phyloP scores from a whole-genome alignment of 2,329 filamentous ascomycete species.

The Sporothrix luriei region DNA sequence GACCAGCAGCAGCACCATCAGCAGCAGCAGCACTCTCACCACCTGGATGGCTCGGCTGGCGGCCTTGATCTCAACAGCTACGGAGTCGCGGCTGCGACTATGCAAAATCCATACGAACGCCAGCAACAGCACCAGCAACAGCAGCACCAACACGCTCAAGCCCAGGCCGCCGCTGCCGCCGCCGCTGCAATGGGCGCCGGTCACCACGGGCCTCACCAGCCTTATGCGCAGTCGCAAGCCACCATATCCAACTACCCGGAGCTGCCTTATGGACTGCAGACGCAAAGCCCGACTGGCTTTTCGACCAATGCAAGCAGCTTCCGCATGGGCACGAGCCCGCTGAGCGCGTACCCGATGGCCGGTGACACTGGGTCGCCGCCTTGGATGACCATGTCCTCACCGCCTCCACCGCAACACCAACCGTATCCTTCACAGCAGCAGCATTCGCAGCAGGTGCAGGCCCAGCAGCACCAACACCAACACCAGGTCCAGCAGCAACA shows the following conservation, averaged over 20 bases:
- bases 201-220: constrained; percentile 44
- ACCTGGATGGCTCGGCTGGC: constrained; percentile 39
- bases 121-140: constrained; percentile 41
- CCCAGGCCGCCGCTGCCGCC: constrained; percentile 5
- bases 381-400: constrained; percentile 66
- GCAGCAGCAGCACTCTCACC: constrained; percentile 46
- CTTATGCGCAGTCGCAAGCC: constrained; percentile 50
- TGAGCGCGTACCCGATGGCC: constrained; percentile 62
- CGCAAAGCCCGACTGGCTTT: constrained; percentile 57
- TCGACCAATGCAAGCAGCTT: constrained; percentile 53
- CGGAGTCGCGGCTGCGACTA: constrained; percentile 41
- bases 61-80: constrained; percentile 59
- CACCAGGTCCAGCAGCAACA: constrained; percentile 45
- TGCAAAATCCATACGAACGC: constrained; percentile 56
- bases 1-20: constrained; percentile 43
- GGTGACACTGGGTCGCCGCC: constrained; percentile 64
- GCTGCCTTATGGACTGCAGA: constrained; percentile 58
- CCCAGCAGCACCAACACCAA: constrained; percentile 45
- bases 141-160: constrained; percentile 32
- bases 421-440: constrained; percentile 49
- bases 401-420: constrained; percentile 50
- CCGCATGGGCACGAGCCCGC: constrained; percentile 58
- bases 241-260: constrained; percentile 60
- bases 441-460: constrained; percentile 15
- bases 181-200: constrained; percentile 39